Conservation (phyloP, 2,329 filamentous ascomycete genomes). For the Biscogniauxia marginata region DNA sequence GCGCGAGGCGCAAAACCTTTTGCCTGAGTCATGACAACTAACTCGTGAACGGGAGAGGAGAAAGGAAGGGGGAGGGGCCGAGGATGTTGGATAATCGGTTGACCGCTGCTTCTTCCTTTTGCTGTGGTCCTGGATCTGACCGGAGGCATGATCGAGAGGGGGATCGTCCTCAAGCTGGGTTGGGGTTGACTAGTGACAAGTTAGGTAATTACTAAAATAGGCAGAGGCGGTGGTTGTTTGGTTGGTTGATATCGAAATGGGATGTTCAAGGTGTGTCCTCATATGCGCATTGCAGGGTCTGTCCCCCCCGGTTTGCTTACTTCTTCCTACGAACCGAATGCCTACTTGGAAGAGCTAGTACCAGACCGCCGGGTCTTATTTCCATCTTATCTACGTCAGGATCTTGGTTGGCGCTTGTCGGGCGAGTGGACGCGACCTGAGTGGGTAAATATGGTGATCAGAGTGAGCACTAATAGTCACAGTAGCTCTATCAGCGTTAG, state of each 20-base stretch:
- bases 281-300: neutral
- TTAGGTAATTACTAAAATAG: neutral
- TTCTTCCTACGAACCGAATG: neutral
- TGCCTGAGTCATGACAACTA: neutral
- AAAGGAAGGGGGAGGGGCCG: neutral
- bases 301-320: neutral
- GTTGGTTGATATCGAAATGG: neutral
- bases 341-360: neutral
- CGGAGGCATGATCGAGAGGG: neutral
- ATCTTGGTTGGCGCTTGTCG: neutral
- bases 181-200: neutral
- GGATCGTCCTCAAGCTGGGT: neutral
- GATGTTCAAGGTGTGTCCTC: no score
- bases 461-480: neutral
- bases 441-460: neutral
- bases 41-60: neutral
- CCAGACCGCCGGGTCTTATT: neutral
- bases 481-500: no score
- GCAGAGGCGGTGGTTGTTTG: neutral
- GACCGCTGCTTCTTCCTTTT: neutral
- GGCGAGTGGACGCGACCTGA: no score
- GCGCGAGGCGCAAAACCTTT: no score
- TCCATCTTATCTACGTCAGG: neutral
- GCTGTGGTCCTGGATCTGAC: neutral
- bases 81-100: neutral